Base-by-base conservation (phyloP, 176 grass and related monocot genomes). In the Phoenix dactylifera region DNA sequence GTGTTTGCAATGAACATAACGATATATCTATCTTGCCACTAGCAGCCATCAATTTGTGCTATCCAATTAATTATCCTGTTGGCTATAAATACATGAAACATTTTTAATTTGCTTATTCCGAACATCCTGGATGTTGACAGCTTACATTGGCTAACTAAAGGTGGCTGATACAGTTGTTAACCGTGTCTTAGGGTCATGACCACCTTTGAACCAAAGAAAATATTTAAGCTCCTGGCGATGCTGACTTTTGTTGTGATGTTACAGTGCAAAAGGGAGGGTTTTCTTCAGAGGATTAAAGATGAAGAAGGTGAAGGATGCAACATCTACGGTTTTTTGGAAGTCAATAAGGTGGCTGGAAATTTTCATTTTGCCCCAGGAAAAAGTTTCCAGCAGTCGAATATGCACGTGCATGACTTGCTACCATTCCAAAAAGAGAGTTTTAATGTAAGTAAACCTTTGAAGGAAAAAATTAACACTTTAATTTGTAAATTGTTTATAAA, bases 231-330 rank as follows among this genome's bases (percentile, higher is more conserved):
- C 24, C 2, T 64, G 6, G 32, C 5, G 32, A 48, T 28, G 32
- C 14, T 22, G 19, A 64, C 26, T 63, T 62, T 12, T 32, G 32
- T 10, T 39, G 7, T 54, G 50, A 30, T 24, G 30, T 63, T n/a
- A 35, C 68, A 98, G 93, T 98, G 93, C 82, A 98, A 98, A 83
- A 92, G 87, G 57, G 93, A 89, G 67, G 93, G 93, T 16, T 98
- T 98, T 67, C 87, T 98, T 63, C 75, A 98, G 80, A 83, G 30
- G 62, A 98, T 98, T 77, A 98, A 92, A 56, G 93, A 98, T 67
- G 93, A 98, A 76, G 93, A 98, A 76, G 93, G 93, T 19, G 93
- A 98, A 89, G 93, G 93, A 60, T 98, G 93, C 73, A 98, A 98
- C 59, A 92, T 98, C 55, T 92, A 98, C 80, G 93, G 93, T 59